Conservation (phyloP, 441 rosid species). For the Euphorbia corollata region DNA sequence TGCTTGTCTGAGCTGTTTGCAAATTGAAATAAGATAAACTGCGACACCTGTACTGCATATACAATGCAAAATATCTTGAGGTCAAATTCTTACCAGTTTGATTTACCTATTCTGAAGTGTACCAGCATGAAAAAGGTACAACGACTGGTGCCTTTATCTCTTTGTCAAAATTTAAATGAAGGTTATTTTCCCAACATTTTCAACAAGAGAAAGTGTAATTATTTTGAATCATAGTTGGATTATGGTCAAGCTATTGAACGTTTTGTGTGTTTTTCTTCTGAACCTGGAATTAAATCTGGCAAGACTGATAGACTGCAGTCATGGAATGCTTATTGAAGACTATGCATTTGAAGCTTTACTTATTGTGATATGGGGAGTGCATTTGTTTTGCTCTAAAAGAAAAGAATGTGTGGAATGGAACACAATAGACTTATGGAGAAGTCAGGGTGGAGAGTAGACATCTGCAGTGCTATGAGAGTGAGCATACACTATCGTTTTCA, state of each 20-base stretch:
- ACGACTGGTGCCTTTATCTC: background rate
- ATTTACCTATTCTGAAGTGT: background rate
- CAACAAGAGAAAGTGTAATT: background rate
- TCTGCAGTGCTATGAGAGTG: constrained; percentile 3
- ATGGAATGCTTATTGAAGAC: background rate
- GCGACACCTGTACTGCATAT: too few species aligned
- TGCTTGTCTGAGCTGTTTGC: background rate
- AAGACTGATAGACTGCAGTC: too few species aligned
- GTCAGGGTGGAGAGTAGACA: background rate
- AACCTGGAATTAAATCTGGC: background rate
- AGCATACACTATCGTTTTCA: background rate
- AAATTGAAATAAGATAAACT: background rate
- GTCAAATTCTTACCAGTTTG: background rate
- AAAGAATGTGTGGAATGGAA: background rate
- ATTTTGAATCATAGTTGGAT: background rate
- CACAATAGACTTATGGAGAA: too few species aligned
- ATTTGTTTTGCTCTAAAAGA: background rate
- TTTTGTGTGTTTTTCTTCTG: background rate
- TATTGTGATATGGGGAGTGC: background rate
- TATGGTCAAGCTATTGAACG: background rate
- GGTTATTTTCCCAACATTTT: background rate
- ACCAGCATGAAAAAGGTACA: background rate
- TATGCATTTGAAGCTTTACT: background rate
- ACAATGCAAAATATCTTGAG: background rate
- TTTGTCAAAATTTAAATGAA: background rate